phyloP scores from a whole-genome alignment of 2,329 filamentous ascomycete species.

The Geoglossum cookeanum region DNA sequence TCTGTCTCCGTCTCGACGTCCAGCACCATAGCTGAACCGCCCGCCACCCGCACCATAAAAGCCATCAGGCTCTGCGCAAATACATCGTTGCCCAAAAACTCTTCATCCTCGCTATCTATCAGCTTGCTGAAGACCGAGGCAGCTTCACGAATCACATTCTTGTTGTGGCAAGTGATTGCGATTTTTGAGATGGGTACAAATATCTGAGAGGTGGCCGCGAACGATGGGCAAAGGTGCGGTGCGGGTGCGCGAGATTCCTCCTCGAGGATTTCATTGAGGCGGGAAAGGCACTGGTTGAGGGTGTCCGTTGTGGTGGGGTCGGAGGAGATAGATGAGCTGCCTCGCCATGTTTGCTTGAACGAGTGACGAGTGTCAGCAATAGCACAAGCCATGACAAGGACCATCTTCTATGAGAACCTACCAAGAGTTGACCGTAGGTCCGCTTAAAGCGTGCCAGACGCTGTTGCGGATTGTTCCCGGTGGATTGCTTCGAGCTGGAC shows the following conservation, averaged over 20 bases:
- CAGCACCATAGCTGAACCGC: constrained; percentile 51
- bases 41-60: constrained; percentile 61
- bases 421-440: constrained; percentile 38
- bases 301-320: constrained; percentile 30
- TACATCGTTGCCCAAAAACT: constrained; percentile 67
- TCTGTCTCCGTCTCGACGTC: constrained; percentile 68
- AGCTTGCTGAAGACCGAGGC: constrained; percentile 77
- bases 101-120: constrained; percentile 91
- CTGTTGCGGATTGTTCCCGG: constrained; percentile 35
- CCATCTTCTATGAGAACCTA: constrained; percentile 12
- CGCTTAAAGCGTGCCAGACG: constrained; percentile 42
- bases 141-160: constrained; percentile 67
- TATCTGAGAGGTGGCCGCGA: constrained; percentile 68
- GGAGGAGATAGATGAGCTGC: constrained; percentile 28
- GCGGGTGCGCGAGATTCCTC: constrained; percentile 78
- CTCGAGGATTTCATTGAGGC: constrained; percentile 48
- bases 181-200: constrained; percentile 83
- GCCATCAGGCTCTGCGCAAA: constrained; percentile 82
- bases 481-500: constrained; percentile 27
- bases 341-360: constrained; percentile 39
- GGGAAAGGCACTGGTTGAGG: constrained; percentile 33
- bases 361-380: neutral
- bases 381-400: neutral
- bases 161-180: constrained; percentile 65
- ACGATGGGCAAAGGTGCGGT: constrained; percentile 81